These are phyloP conservation scores for Hordeum marinum DNA, from an alignment of 176 grass and related monocot species.

Conservation along the genomic window DNA sequence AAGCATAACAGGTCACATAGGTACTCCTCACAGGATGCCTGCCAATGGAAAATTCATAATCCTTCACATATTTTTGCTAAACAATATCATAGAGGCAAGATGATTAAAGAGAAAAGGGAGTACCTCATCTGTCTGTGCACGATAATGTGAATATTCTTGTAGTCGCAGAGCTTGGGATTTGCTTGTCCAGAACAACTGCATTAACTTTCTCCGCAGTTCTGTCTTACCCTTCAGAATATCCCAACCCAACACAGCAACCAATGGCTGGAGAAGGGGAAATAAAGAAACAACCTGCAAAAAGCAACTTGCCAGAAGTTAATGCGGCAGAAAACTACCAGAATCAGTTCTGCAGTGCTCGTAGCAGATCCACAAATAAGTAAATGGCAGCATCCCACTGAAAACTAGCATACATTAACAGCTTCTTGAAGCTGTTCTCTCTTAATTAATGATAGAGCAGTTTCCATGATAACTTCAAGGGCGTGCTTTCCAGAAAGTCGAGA, in stretches of 20 bases:
- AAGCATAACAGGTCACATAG: constrained; percentile 95
- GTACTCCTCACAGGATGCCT: constrained; percentile 79
- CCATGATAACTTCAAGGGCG: constrained; percentile 68
- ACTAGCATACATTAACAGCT: constrained; percentile 73
- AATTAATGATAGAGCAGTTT: constrained; percentile 78
- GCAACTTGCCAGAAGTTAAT: constrained; percentile 14
- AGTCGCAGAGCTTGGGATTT: constrained; percentile 75
- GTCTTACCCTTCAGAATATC: constrained; percentile 92
- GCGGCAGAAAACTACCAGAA: constrained; percentile 17
- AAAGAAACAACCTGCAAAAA: constrained; percentile 71
- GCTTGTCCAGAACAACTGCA: constrained; percentile 91
- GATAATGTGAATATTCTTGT: constrained; percentile 77
- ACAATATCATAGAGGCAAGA: constrained; percentile 7
- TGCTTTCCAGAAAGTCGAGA: constrained; percentile 70
- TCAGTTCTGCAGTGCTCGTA: constrained; percentile 24
- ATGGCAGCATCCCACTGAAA: constrained; percentile 1
- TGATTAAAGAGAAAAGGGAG: constrained; percentile 8
- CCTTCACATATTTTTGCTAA: constrained; percentile 16
- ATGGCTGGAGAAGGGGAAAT: constrained; percentile 88
- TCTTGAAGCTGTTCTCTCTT: constrained; percentile 73
- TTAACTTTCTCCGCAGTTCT: constrained; percentile 62
- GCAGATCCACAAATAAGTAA: neutral
- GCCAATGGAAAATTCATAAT: constrained; percentile 40
- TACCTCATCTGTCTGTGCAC: constrained; percentile 66
- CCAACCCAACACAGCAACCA: constrained; percentile 92